A percentile compares a stretch with the other conserved stretches of the same genome.
Conservation (phyloP, 352 stramenopile genomes). For the Phytophthora niederhauseri region DNA sequence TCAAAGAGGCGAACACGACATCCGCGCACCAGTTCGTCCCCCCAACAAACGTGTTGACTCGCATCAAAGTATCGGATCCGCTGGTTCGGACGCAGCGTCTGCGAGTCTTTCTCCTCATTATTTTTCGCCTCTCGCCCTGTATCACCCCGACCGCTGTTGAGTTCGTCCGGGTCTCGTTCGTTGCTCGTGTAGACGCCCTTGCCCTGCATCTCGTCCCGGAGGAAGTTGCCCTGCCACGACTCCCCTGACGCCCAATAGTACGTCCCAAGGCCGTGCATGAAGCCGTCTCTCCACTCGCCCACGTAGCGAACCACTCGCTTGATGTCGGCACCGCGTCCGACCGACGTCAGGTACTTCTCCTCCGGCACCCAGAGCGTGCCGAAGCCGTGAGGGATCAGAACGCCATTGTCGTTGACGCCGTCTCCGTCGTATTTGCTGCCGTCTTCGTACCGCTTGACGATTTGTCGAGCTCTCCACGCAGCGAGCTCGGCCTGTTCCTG, state of each 20-base stretch:
- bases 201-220: slow-evolving; percentile 66
- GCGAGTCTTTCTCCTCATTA: not conserved
- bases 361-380: slow-evolving; percentile 67
- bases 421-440: slow-evolving; percentile 77
- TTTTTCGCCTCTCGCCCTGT: slow-evolving; percentile 30
- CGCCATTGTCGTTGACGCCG: slow-evolving; percentile 43
- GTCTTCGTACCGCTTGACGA: slow-evolving; percentile 67
- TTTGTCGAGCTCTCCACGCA: slow-evolving; percentile 52
- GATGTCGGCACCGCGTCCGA: slow-evolving; percentile 36
- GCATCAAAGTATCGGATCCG: slow-evolving; percentile 60
- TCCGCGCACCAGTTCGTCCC: slow-evolving; percentile 58
- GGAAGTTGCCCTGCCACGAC: slow-evolving; percentile 64
- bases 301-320: slow-evolving; percentile 56
- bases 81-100: slow-evolving; percentile 34
- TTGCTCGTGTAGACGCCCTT: slow-evolving; percentile 55
- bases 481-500: slow-evolving; percentile 39
- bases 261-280: slow-evolving; percentile 62
- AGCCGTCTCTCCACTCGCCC: slow-evolving; percentile 59
- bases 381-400: slow-evolving; percentile 58
- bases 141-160: slow-evolving; percentile 16
- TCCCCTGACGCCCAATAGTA: slow-evolving; percentile 66
- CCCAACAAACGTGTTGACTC: slow-evolving; percentile 73
- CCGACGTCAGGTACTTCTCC: slow-evolving; percentile 25
- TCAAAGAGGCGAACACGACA: slow-evolving; percentile 53
- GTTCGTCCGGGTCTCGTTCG: slow-evolving; percentile 14